These are phyloP conservation scores for Arabidopsis hybrid DNA, from an alignment of 441 rosid genomes.

Conservation along the genomic window DNA sequence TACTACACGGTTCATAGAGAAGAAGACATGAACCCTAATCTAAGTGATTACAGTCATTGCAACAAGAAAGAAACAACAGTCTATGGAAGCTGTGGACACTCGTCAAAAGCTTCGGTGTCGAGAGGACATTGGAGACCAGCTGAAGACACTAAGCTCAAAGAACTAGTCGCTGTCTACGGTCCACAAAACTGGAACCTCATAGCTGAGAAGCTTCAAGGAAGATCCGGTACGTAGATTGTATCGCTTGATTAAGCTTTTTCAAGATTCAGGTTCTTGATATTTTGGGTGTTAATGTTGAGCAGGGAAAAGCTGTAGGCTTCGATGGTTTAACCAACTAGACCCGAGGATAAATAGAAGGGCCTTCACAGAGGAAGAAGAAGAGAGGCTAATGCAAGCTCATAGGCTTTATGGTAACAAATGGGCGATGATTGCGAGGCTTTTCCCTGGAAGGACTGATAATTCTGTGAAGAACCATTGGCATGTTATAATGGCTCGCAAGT, in stretches of 20 bases:
- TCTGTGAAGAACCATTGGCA: slow-evolving; percentile 99
- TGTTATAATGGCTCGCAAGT: slow-evolving; percentile 90
- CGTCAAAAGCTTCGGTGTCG: slow-evolving; percentile 34
- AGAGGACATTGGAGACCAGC: slow-evolving; percentile 99
- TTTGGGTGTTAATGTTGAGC: slow-evolving; percentile 4
- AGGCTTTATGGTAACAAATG: slow-evolving; percentile 87
- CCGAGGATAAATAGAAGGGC: slow-evolving; percentile 89
- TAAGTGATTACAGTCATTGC: not conserved
- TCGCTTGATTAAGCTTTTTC: not conserved
- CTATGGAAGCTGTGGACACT: slow-evolving; percentile 37
- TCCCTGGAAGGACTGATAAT: slow-evolving; percentile 96
- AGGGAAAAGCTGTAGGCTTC: slow-evolving; percentile 96
- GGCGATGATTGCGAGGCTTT: slow-evolving; percentile 92
- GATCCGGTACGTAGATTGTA: slow-evolving; percentile 68
- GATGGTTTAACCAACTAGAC: slow-evolving; percentile 98
- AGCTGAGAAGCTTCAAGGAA: slow-evolving; percentile 83
- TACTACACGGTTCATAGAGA: slow-evolving; percentile 29
- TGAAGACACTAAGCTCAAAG: slow-evolving; percentile 88
- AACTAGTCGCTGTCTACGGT: slow-evolving; percentile 80
- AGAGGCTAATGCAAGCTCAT: slow-evolving; percentile 78
- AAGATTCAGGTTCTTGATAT: not conserved
- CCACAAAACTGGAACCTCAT: slow-evolving; percentile 98
- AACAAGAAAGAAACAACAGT: slow-evolving; percentile 33
- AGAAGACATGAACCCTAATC: slow-evolving; percentile 24
- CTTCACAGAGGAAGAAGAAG: slow-evolving; percentile 89